Base-by-base conservation (phyloP, 306 rosid species). In the Rubus parviflorus region DNA sequence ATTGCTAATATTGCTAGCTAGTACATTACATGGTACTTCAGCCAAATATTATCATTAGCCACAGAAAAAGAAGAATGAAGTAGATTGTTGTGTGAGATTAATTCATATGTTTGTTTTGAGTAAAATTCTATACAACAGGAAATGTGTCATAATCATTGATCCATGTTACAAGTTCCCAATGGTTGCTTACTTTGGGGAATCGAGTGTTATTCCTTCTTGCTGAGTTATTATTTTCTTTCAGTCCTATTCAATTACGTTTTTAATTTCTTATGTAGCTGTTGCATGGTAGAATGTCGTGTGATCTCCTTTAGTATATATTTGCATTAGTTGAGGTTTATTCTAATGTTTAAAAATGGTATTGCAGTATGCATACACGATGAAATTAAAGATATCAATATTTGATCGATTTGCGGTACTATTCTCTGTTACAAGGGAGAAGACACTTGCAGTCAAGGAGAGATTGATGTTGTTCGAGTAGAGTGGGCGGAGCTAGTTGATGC, bases 341-440 rank as follows among this genome's bases (percentile, higher is more conserved):
- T 84, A 70, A 75, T 70, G 68, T 75, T 70, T 75, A 79, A 68
- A 42, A 52, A 47, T 75, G 53, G 7, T 68, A 67, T 74, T 92
- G 90, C 95, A 94, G 98, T 94, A 90, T 73, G 89, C 96, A 8
- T 81, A 76, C 48, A 17, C 68, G 81, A 16, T 87, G 75, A 85
- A 65, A 70, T 86, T 85, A 8, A 88, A 83, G 75, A 81, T 85
- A 71, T 74, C 65, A 53, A 40, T 75, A 43, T 62, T 79, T 60
- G 83, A 84, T 64, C 87, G 95, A 80, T 86, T 77, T 83, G 93
- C 98, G 19, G 53, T 92, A 42, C 71, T 92, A 20, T 77, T 89
- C 74, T 19, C 95, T 6, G 62, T 94, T 56, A 92, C 83, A 53
- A 81, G n/a, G n/a, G n/a, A n/a, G n/a, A n/a, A n/a, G n/a, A n/a